Evolutionary conservation across 1,284 basidiomycete species (phyloP).

Genomic region (Schizophyllum commune): DNA sequence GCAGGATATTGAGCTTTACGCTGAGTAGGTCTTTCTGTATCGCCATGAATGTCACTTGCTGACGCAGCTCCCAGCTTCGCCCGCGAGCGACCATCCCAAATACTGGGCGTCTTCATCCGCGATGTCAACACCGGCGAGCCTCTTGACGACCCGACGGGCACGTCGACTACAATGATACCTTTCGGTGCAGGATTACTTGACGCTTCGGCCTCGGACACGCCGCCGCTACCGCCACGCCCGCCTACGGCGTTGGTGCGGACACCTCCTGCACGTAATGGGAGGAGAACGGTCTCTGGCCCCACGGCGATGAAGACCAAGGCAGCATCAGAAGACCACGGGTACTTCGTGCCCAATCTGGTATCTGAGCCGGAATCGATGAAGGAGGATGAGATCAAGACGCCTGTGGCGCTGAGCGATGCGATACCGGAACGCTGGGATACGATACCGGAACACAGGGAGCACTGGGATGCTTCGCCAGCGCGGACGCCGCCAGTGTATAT

Average conservation of each 20-base stretch:
- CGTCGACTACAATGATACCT: constrained; percentile 11
- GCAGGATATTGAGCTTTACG: constrained; percentile 83
- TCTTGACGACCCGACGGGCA: constrained; percentile 54
- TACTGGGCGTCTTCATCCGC: constrained; percentile 71
- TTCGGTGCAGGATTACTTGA: constrained; percentile 1
- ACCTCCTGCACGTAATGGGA: neutral
- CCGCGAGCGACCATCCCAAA: constrained; percentile 53
- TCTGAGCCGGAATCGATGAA: no score
- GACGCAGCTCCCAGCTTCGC: constrained; percentile 38
- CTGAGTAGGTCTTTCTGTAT: constrained; percentile 27
- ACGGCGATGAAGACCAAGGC: neutral
- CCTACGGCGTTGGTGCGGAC: neutral
- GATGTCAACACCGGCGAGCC: constrained; percentile 46
- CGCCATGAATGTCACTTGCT: neutral
- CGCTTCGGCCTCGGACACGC: neutral
- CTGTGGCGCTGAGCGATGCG: no score
- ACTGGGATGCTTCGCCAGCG: no score
- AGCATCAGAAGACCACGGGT: no score
- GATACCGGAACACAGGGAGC: no score
- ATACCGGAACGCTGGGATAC: no score
- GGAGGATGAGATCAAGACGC: no score
- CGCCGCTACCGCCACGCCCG: neutral
- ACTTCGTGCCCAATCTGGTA: no score
- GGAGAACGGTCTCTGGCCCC: neutral
- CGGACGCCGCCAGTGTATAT: neutral